Base-by-base conservation (phyloP, 1,284 basidiomycete species). In the Neonothopanus nambi region DNA sequence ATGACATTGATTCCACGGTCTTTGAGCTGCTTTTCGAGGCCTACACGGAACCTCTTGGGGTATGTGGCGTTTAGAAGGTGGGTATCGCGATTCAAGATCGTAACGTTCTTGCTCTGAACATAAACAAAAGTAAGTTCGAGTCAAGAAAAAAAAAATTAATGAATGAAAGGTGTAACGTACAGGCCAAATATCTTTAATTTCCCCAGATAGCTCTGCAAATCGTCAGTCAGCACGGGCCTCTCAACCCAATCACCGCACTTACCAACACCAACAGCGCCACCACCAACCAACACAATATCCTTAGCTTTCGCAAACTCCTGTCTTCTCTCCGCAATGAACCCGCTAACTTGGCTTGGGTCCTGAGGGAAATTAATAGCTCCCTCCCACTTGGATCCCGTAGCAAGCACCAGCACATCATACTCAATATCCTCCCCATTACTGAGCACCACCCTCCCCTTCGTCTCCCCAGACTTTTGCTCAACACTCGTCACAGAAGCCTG, bases 251-350 rank as follows among this genome's bases (percentile, higher is more conserved):
- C 17, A 49, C 51, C 54, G 54, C 26, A 39, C 65, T 55, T 61
- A 85, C 85, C 86, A 47, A 79, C 65, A 6, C 82, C 84, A 26
- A 87, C 77, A 5, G 85, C 72, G 26, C 87, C 86, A 37, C 82
- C 85, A 39, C 85, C 86, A 8, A 74, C 79, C 38, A 88, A 66
- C 6, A 82, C 74, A 49, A 85, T 71, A 57, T 78, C 72, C 26
- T 72, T 69, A 0, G 84, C 80, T 2, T 68, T 66, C 37, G 72
- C 67, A 55, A 84, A 77, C 48, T 74, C 75, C 28, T 62, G 59
- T 33, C 79, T 70, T 77, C 79, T 81, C 1, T 65, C 57, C 3
- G 58, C 57, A 30, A 85, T 58, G 38, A 38, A 37, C 6, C 76
- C 67, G 3, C 78, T 74, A 15, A 63, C 65, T n/a, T 42, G 13